Evolutionary conservation across 441 rosid genomes (phyloP), one percentile per base, ranked within the genome.

Genomic region (Euphorbia celastroides): DNA sequence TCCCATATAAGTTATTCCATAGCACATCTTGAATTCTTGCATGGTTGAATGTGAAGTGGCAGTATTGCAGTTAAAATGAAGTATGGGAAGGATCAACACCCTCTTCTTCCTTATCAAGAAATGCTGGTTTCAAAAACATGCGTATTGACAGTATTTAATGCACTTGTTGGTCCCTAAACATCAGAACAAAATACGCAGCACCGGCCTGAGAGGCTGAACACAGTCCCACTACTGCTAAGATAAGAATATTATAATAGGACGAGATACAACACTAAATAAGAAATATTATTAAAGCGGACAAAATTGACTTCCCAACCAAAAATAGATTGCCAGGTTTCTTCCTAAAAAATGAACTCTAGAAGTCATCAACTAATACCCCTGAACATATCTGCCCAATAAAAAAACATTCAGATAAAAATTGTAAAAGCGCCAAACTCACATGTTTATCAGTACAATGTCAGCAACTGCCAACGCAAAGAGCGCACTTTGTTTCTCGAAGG

Each of bases 401-500:
- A 57, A 59, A 20, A 61, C 56, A 62, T 62, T 62, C 44, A 61
- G 28, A 3, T 26, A 23, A 6, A 27, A 12, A 26, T 42, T 42
- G 28, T 13, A 4, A 7, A 55, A 60, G 25, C 56, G 19, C 36
- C 55, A 48, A 58, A 81, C 93, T 85, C 77, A 91, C 96, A 94
- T 91, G 82, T 94, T 94, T 66, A 94, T 88, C 10, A 94, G 78
- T 44, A 94, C 93, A 72, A 91, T 83, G 77, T 94, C 99, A 0
- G 97, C 94, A 74, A 89, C 75, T 22, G 96, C 96, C 66, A 91
- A 74, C 60, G 97, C 95, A 55, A 91, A 86, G 52, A 93, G 81
- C 26, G 98, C 88, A 77, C 95, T 91, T 75, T 91, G 99, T 77
- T 91, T 94, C 84, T 94, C 97, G 59, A 94, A 91, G 67, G 96